Percentiles rank a stretch among this genome's conserved stretches.
These are phyloP conservation scores for Aureobasidium leucospermi DNA, from an alignment of 2,329 filamentous ascomycete genomes.

Conservation along the genomic window DNA sequence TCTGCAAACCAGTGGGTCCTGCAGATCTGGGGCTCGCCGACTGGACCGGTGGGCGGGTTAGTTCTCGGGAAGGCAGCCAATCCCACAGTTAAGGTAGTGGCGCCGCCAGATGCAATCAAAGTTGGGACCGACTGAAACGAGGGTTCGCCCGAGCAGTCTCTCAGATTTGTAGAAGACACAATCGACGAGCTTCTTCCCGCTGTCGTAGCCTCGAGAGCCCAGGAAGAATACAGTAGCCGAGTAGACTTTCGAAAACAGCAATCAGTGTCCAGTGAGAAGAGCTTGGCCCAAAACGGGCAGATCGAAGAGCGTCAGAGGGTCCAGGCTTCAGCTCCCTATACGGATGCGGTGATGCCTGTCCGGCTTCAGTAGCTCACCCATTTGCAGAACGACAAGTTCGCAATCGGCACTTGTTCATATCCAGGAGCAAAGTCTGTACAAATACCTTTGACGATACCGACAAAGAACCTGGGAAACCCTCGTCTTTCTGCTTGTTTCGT, in stretches of 20 bases:
- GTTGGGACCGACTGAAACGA: not conserved
- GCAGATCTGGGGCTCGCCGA: slow-evolving; percentile 8
- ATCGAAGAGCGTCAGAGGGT: slow-evolving; percentile 1
- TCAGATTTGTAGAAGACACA: not conserved
- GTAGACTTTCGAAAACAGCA: not conserved
- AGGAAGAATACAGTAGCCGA: not conserved
- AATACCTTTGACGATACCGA: slow-evolving; percentile 12
- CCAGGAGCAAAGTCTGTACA: slow-evolving; percentile 7
- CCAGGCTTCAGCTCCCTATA: slow-evolving; percentile 3
- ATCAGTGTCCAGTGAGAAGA: not conserved
- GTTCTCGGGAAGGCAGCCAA: not conserved
- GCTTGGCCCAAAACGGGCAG: slow-evolving; percentile 6
- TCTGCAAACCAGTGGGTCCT: slow-evolving; percentile 16
- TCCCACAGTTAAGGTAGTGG: slow-evolving; percentile 13
- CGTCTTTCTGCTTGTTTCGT: not conserved
- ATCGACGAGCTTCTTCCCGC: not conserved
- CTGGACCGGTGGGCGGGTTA: slow-evolving; percentile 1
- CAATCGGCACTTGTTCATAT: slow-evolving; percentile 9
- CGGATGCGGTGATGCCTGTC: slow-evolving; percentile 15
- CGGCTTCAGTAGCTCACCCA: slow-evolving; percentile 13
- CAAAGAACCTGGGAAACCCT: slow-evolving; percentile 12
- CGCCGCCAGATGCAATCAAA: slow-evolving; percentile 2
- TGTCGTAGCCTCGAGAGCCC: not conserved
- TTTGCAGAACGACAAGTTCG: slow-evolving; percentile 11
- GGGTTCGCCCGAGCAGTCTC: not conserved